Base-by-base conservation (phyloP, 495 filamentous ascomycete species). In the Umbilicaria muhlenbergii region DNA sequence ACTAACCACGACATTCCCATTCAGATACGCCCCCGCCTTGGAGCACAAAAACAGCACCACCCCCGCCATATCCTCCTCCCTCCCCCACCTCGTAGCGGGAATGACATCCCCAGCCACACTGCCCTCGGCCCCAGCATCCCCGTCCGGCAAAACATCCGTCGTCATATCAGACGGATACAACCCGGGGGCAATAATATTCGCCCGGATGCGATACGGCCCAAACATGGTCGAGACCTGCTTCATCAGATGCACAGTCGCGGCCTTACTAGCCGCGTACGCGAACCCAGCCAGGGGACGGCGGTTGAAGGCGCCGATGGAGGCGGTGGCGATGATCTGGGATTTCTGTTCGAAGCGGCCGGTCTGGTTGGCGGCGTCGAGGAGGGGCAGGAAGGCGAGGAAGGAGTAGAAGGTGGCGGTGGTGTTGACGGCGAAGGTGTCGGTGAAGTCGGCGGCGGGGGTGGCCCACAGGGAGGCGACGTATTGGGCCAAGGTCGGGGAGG, bases 161-260 rank as follows among this genome's bases (percentile, higher is more conserved):
- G 78, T 65, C 75, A 82, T 78, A 39, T 82, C 78, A 21, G 71
- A 75, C 2, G 73, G 68, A 56, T 73, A 83, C 21, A 80, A 32
- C 15, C 80, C 81, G 24, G 81, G 79, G 8, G 74, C 73, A 19
- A 84, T 67, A n/a, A 70, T 67, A 62, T 83, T 84, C 8, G 70
- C 60, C 0, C 76, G 61, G 41, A 86, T 81, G 47, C 67, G 55
- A 59, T 76, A 81, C 16, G 66, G 62, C 13, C 64, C 65, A 24
- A 80, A 57, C 15, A 51, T 51, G 1, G 66, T 71, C 3, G 72
- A 63, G 33, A 83, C 49, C 48, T 70, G 62, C 66, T 83, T 84
- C 24, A 77, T 73, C 39, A 82, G 54, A 50, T 81, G 79, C 17
- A 64, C 78, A 11, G 68, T 66, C 0, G 74, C 75, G 11, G 75